phyloP scores from a whole-genome alignment of 2,329 filamentous ascomycete genomes.

The Penicillium occitanis region DNA sequence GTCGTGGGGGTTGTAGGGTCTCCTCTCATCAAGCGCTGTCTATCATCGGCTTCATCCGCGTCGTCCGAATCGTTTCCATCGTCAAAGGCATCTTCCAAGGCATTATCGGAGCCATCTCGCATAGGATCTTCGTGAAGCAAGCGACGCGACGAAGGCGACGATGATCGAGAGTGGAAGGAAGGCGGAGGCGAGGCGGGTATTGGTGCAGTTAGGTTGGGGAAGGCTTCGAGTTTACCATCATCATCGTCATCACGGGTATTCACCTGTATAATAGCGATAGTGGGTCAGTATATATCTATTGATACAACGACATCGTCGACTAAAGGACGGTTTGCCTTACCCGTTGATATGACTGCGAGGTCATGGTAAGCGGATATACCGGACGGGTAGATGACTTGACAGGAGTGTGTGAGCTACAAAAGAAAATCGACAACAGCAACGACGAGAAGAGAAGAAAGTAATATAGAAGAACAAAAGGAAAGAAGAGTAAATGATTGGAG shows the following conservation, averaged over 20 bases:
- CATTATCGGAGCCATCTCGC: slow-evolving; percentile 64
- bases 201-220: slow-evolving; percentile 32
- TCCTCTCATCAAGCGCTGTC: slow-evolving; percentile 79
- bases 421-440: slow-evolving; percentile 15
- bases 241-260: slow-evolving; percentile 47
- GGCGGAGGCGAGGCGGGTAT: slow-evolving; percentile 55
- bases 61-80: slow-evolving; percentile 71
- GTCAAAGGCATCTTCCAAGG: slow-evolving; percentile 92
- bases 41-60: slow-evolving; percentile 72
- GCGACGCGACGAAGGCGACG: slow-evolving; percentile 60
- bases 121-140: slow-evolving; percentile 55
- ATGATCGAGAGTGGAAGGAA: slow-evolving; percentile 83
- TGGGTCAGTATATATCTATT: not conserved
- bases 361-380: slow-evolving; percentile 47
- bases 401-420: slow-evolving; percentile 10
- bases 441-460: not conserved
- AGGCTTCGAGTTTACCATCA: slow-evolving; percentile 30
- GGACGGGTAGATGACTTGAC: slow-evolving; percentile 28
- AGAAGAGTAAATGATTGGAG: slow-evolving; percentile 17
- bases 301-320: slow-evolving; percentile 1
- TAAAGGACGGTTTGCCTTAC: slow-evolving; percentile 32
- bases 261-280: slow-evolving; percentile 34
- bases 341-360: slow-evolving; percentile 51
- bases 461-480: slow-evolving; percentile 17
- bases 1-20: slow-evolving; percentile 44